Evolutionary conservation across 2,329 filamentous ascomycete species (phyloP), one percentile per base, ranked within the genome.

Genomic region (Ophiognomonia clavigignenti-juglandacearum): DNA sequence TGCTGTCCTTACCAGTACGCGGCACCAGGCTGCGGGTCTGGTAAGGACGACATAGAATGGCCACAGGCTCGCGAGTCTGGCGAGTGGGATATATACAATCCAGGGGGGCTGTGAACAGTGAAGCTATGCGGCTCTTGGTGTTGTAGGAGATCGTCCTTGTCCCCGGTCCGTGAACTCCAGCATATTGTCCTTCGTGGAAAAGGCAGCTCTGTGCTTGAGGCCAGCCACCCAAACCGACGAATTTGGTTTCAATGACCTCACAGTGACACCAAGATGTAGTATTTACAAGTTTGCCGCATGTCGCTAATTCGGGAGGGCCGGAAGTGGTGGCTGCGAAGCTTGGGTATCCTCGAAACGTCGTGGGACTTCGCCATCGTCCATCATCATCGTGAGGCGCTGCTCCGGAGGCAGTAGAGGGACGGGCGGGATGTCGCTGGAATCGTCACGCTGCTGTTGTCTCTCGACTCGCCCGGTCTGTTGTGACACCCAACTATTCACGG

Each of bases 401-500:
- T 76, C 72, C 0, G 65, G 64, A 0, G 72, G 70, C 38, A 65
- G 53, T 3, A 62, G 59, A 2, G 70, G 69, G 23, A 73, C 63
- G 0, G 69, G 66, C 3, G 71, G 71, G 9, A 66, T 57, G 18
- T 64, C 57, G 46, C 59, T 55, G 38, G 62, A 62, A 32, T 60
- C 51, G 8, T 59, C 59, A 34, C 65, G 67, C 47, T 69, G 66
- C 54, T 71, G 66, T 2, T 70, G 72, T 22, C 73, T 68, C 56
- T 71, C 72, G 24, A 80, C 60, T 3, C 78, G 71, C 3, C 73
- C 74, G 8, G 74, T 74, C 61, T 85, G 82, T 58, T 85, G 80
- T 54, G 74, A 74, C 2, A 86, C 81, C 82, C 82, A 86, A 24
- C 78, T 82, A 47, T 69, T 72, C 47, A 85, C 69, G 6, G 70